Base-by-base conservation (phyloP, 768 basidiomycete species). In the Termitomyces heimii region DNA sequence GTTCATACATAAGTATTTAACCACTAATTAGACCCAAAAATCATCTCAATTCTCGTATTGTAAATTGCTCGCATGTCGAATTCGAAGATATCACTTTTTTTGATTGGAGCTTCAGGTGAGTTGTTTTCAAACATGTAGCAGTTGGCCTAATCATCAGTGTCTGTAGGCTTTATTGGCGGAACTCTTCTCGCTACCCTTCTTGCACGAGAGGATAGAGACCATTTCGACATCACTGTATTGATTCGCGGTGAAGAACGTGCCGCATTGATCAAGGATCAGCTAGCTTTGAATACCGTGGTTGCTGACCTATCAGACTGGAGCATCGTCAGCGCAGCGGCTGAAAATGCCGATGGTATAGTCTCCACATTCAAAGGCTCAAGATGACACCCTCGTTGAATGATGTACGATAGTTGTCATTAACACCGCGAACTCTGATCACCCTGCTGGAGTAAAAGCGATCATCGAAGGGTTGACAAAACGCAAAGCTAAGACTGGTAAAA, bases 241-340 rank as follows among this genome's bases (percentile, higher is more conserved):
- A 62, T 62, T 56, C 55, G 61, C 14, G 58, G 58, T 14, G 61
- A 62, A 56, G 61, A 62, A 39, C 57, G 55, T 24, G 61, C 61
- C 8, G 32, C 44, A 0, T 44, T 62, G 10, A 59, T 62, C 8
- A 53, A 43, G 22, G 58, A 62, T 29, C 59, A 57, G n/a, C 28
- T 62, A 20, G 55, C 58, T n/a, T 53, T 62, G 54, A 62, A 59
- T 42, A 56, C 61, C 4, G 47, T 62, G 18, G 58, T 62, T n/a
- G 53, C 54, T 37, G 61, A 62, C 24, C 45, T 62, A 34, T 59
- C 57, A 9, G 58, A 59, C 16, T 32, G 13, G 14, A 48, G 37
- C 18, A n/a, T 59, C 28, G 29, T 62, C 16, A 47, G 31, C 29
- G 58, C 61, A 32, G 58, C 58, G 16, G 61, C 61, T 26, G 61